Conservation (phyloP, 306 rosid genomes). For the Cicer bijugum region DNA sequence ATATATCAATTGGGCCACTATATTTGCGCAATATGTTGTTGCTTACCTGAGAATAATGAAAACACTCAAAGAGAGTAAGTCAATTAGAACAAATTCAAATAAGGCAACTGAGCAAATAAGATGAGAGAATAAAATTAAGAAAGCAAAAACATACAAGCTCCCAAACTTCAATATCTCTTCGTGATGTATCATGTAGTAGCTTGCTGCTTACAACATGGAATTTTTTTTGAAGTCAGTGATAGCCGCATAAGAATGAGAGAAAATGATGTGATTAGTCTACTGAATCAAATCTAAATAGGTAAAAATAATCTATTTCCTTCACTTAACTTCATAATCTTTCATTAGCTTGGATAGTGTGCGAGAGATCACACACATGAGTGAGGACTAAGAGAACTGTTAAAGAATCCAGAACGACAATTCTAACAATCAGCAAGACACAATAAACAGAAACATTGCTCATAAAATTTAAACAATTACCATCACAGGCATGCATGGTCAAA, state of each 20-base stretch:
- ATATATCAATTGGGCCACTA: conserved; percentile 81
- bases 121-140: conserved; percentile 27
- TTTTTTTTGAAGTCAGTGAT: conserved; percentile 4
- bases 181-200: conserved; percentile 51
- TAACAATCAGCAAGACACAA: conserved; percentile 37
- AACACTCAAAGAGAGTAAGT: conserved; percentile 1
- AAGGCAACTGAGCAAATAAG: conserved; percentile 1
- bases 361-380: conserved; percentile 23
- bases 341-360: conserved; percentile 28
- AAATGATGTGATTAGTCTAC: conserved; percentile 19
- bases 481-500: conserved; percentile 21
- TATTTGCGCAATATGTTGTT: conserved; percentile 82
- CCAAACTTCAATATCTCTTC: conserved; percentile 72
- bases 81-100: not conserved
- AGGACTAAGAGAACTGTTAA: conserved; percentile 35
- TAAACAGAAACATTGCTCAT: not conserved
- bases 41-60: conserved; percentile 64
- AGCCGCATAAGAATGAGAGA: conserved; percentile 41
- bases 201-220: conserved; percentile 56
- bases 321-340: conserved; percentile 31
- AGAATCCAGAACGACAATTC: conserved; percentile 24
- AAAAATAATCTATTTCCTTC: conserved; percentile 24
- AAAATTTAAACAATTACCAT: conserved; percentile 12
- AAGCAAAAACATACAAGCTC: conserved; percentile 74
- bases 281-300: conserved; percentile 11